Evolutionary conservation across 768 basidiomycete genomes (phyloP).

Genomic region (Hortiboletus campestris): DNA sequence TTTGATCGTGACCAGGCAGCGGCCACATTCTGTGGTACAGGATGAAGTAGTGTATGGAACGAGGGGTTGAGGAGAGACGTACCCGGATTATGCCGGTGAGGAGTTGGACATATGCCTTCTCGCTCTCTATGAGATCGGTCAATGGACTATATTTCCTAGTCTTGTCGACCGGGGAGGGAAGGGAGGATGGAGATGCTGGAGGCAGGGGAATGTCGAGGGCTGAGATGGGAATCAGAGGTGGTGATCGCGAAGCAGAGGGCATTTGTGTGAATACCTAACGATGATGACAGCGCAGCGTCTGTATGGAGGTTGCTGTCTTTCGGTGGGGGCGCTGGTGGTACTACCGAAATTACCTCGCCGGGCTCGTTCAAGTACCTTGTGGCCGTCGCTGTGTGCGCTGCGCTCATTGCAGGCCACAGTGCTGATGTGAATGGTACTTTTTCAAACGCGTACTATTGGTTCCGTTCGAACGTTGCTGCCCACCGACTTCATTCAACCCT

Average conservation of each 20-base stretch:
- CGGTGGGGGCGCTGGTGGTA: constrained; percentile 18
- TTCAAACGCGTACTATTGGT: neutral
- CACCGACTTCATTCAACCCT: neutral
- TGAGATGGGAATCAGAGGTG: constrained; percentile 19
- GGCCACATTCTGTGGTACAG: constrained; percentile 77
- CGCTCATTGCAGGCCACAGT: constrained; percentile 5
- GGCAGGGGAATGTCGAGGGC: constrained; percentile 25
- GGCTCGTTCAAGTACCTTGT: neutral
- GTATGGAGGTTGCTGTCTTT: constrained; percentile 13
- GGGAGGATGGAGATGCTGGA: constrained; percentile 19
- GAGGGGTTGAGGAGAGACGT: constrained; percentile 31
- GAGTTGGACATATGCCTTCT: constrained; percentile 88
- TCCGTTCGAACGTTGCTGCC: neutral
- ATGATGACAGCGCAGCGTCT: constrained; percentile 9
- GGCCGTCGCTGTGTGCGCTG: constrained; percentile 3
- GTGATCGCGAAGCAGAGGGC: neutral
- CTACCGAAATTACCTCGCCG: neutral
- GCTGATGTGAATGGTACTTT: neutral
- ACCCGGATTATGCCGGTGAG: constrained; percentile 90
- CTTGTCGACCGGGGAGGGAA: constrained; percentile 41
- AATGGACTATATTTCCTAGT: constrained; percentile 77
- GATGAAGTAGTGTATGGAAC: constrained; percentile 8
- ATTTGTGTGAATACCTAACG: constrained; percentile 22
- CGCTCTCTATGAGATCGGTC: constrained; percentile 90
- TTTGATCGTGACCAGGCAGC: constrained; percentile 97